Evolutionary conservation across 768 basidiomycete species (phyloP).

Genomic region (Cytidiella melzeri): DNA sequence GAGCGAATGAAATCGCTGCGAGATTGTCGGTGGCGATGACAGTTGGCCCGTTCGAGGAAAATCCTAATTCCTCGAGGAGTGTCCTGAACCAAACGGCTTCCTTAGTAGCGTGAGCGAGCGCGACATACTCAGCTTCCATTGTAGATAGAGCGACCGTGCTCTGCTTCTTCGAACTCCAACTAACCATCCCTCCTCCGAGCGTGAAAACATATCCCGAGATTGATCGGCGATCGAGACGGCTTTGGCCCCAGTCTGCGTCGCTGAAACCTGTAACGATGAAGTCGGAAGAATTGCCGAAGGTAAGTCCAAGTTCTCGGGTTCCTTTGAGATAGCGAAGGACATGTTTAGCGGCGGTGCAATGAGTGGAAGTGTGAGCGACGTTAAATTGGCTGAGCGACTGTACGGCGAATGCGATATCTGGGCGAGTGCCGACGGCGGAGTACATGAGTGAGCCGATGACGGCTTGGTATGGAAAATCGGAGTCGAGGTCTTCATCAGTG

Average conservation of each 20-base stretch:
- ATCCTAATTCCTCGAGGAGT: constrained; percentile 25
- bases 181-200: constrained; percentile 30
- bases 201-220: constrained; percentile 33
- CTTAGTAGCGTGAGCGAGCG: constrained; percentile 25
- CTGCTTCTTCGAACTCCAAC: constrained; percentile 35
- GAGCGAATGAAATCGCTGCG: constrained; percentile 26
- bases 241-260: constrained; percentile 21
- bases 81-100: constrained; percentile 29
- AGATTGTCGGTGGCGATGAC: constrained; percentile 32
- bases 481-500: background rate
- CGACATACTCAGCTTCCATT: constrained; percentile 36
- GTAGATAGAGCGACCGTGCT: constrained; percentile 33
- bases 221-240: constrained; percentile 22
- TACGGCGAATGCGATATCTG: constrained; percentile 26
- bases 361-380: constrained; percentile 11
- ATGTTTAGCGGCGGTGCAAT: constrained; percentile 19
- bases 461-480: constrained; percentile 12
- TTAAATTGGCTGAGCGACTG: constrained; percentile 19
- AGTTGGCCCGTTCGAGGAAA: constrained; percentile 14
- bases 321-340: constrained; percentile 22
- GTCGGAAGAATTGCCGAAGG: constrained; percentile 20
- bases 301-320: constrained; percentile 7
- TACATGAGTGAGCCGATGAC: constrained; percentile 26
- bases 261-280: constrained; percentile 24
- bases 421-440: constrained; percentile 22